Evolutionary conservation across 2,329 filamentous ascomycete species (phyloP), one percentile per base, ranked within the genome.

Genomic region (Sclerotinia borealis): DNA sequence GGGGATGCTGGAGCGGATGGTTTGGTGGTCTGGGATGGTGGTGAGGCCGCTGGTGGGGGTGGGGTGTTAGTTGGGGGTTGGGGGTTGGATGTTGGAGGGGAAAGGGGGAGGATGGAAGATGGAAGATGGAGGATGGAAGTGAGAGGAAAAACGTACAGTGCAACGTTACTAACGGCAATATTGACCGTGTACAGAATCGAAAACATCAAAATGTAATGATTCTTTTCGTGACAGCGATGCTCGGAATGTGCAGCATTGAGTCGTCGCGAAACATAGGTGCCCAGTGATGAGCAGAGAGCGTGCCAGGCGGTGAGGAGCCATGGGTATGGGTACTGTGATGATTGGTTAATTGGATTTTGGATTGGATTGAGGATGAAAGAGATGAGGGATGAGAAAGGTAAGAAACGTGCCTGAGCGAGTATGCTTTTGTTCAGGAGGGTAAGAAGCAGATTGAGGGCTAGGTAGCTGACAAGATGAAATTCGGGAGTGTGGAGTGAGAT

Each of bases 1-100:
- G 34, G 85, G 85, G 65, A 80, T 83, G 25, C 84, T 83, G 65
- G 85, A 85, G 67, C 85, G 81, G 74, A 87, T 81, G 64, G 85
- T 84, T 73, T 87, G 85, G 73, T 87, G 85, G 74, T 87, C 87
- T 2, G 85, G 82, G n/a, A 87, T 82, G 0, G 85, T 86, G 43
- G 85, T 84, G 79, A 85, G 80, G 65, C 77, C 77, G 43, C 72
- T 75, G n/a, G 15, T 15, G 7, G 19, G 31, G 10, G 19, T 22
- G 11, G 8, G 31, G n/a, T 36, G 27, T 45, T 34, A 29, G 59
- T 39, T 54, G 61, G 48, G 19, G 15, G 43, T 22, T 7, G 48
- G 41, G 29, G 34, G n/a, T 22, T 4, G 49, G 4, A 2, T 43
- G 39, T 15, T 36, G n/a, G 1, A 36, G 22, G 19, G 6, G 1